Conservation (phyloP, 345 rosid species). For the Trapa incisa region DNA sequence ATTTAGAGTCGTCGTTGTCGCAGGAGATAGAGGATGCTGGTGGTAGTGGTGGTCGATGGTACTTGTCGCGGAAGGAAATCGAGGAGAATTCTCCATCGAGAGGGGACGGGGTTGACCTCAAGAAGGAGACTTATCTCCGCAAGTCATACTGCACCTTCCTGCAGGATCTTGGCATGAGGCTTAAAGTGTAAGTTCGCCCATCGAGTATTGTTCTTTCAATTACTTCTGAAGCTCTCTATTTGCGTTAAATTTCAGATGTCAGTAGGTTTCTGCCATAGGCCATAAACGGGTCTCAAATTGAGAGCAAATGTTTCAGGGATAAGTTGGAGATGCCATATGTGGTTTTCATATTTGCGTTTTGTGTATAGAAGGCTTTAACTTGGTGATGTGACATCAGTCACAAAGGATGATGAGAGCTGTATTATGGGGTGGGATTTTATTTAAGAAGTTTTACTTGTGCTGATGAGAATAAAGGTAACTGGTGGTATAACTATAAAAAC, state of each 20-base stretch:
- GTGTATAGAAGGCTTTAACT: no score
- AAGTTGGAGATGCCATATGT: no score
- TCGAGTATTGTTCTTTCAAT: not conserved
- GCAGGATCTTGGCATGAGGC: slow-evolving; percentile 95
- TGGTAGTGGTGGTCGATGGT: slow-evolving; percentile 44
- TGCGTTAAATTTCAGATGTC: not conserved
- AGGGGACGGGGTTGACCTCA: slow-evolving; percentile 78
- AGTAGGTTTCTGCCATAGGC: not conserved
- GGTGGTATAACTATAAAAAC: not conserved
- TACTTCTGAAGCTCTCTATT: not conserved
- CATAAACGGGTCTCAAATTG: no score
- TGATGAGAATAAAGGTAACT: no score
- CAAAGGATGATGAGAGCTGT: no score
- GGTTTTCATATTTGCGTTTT: no score
- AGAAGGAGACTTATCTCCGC: slow-evolving; percentile 86
- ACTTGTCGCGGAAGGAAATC: slow-evolving; percentile 74
- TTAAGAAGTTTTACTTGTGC: no score
- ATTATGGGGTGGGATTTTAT: no score
- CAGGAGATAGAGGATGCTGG: slow-evolving; percentile 10
- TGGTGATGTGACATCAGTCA: no score
- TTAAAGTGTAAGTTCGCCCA: slow-evolving; percentile 68
- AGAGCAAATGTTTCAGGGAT: no score
- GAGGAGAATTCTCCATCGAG: slow-evolving; percentile 88
- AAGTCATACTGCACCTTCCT: slow-evolving; percentile 94
- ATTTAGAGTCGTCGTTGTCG: slow-evolving; percentile 9